These are phyloP conservation scores for Laetiporus sulphureus DNA, from an alignment of 1,284 basidiomycete genomes.

Conservation along the genomic window DNA sequence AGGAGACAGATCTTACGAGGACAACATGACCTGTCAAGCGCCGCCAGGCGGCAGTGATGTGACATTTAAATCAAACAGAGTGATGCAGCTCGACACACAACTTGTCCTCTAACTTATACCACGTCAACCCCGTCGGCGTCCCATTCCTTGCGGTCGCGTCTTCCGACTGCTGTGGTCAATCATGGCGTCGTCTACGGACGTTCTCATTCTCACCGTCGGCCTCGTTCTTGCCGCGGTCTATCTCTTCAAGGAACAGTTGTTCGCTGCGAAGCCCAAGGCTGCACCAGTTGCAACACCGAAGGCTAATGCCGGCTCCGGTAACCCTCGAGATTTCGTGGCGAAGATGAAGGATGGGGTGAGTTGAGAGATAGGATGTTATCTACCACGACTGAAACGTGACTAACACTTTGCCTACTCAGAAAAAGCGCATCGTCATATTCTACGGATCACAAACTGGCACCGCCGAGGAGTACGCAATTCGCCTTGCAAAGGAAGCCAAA, in stretches of 20 bases:
- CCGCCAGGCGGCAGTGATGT: too few relatives aligned
- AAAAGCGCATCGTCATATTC: slow-evolving; percentile 93
- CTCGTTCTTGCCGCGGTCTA: slow-evolving; percentile 68
- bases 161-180: slow-evolving; percentile 13
- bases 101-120: neutral
- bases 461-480: slow-evolving; percentile 92
- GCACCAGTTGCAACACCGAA: slow-evolving; percentile 41
- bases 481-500: slow-evolving; percentile 92
- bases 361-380: slow-evolving; percentile 14
- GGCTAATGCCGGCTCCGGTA: slow-evolving; percentile 51
- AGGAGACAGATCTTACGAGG: slow-evolving; percentile 7
- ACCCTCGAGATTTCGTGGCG: slow-evolving; percentile 83
- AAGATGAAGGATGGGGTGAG: slow-evolving; percentile 88
- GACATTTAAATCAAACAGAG: too few relatives aligned
- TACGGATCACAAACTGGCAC: slow-evolving; percentile 97
- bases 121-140: neutral
- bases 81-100: neutral
- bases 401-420: slow-evolving; percentile 55
- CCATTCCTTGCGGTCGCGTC: neutral
- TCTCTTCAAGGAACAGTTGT: slow-evolving; percentile 74
- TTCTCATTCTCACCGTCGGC: slow-evolving; percentile 62
- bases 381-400: slow-evolving; percentile 11
- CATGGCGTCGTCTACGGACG: slow-evolving; percentile 58
- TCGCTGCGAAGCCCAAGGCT: slow-evolving; percentile 53
- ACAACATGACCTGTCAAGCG: slow-evolving; percentile 2